Evolutionary conservation across 176 grass and related monocot genomes (phyloP), one percentile per base, ranked within the genome.

Genomic region (Aegilops umbellulata): DNA sequence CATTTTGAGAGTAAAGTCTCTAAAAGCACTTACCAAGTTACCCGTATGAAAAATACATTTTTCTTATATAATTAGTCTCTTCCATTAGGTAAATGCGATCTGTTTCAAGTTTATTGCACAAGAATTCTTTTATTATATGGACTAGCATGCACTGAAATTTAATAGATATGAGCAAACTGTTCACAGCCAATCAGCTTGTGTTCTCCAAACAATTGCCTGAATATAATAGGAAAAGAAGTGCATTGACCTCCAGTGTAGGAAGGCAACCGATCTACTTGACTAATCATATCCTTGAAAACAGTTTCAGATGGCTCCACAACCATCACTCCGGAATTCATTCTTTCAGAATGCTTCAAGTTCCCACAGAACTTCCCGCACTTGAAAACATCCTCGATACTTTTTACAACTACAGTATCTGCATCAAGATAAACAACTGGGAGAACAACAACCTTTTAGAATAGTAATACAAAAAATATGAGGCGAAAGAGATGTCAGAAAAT

Each of bases 271-370:
- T 49, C 88, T 17, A 96, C 94, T 95, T 96, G 80, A 72, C 78
- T 46, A 42, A 96, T 94, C 97, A 99, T 99, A 88, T 99, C 90
- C 15, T 83, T 91, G 65, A 92, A 99, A 62, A 93, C 67, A 86
- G 82, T 67, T 90, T 90, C 92, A 86, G 97, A 99, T 76, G 97
- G 97, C 68, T 99, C 97, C 69, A 99, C 94, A 82, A 99, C 97
- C 94, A 99, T 88, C 60, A 99, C 94, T 60, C 94, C 97, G 35
- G 97, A 99, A 77, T 99, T 99, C 91, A 99, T 76, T 88, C 92
- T 93, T 91, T 99, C 97, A 49, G 97, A 99, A 89, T 99, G 97
- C 83, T 99, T 99, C 87, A 99, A 74, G 74, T 99, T 99, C 57
- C 92, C 97, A 89, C 97, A 96, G 61, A 99, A 99, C 83, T 92